Conservation (phyloP, 371 early-diverging fungal genomes). For the Syncephalis plumigaleata region DNA sequence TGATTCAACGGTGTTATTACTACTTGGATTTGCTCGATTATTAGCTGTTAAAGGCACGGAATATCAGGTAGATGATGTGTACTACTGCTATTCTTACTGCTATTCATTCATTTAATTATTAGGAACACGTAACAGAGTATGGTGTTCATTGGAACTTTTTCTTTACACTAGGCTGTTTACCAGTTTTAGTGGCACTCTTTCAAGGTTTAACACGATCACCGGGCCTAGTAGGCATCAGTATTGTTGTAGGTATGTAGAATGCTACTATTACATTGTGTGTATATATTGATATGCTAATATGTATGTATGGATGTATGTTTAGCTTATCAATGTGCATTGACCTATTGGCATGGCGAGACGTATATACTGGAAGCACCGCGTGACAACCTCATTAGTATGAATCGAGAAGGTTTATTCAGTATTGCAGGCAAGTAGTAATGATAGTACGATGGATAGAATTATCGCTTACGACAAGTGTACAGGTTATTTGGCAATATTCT, state of each 20-base stretch:
- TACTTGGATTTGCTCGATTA: conserved; percentile 52
- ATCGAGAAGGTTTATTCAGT: conserved; percentile 84
- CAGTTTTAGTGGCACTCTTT: conserved; percentile 45
- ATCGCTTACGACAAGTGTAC: not conserved
- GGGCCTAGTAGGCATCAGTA: conserved; percentile 16
- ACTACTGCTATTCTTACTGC: not conserved
- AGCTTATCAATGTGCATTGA: conserved; percentile 35
- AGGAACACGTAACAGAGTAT: conserved; percentile 89
- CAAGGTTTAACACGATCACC: conserved; percentile 13
- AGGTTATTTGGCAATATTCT: conserved; percentile 70
- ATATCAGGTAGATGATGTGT: conserved; percentile 33
- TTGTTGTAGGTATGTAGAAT: conserved; percentile 22
- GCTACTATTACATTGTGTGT: not conserved
- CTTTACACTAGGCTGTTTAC: conserved; percentile 76
- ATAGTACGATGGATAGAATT: not conserved
- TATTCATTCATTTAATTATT: conserved; percentile 6
- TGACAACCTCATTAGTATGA: conserved; percentile 55
- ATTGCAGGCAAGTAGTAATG: conserved; percentile 28
- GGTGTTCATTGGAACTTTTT: conserved; percentile 99
- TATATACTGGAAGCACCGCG: conserved; percentile 71
- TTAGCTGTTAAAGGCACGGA: conserved; percentile 59
- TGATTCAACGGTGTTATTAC: conserved; percentile 41
- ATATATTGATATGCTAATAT: not conserved
- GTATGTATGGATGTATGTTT: not conserved
- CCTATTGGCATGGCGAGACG: conserved; percentile 32